A percentile compares a stretch with the other conserved stretches of the same genome.
Evolutionary conservation across 306 rosid species (phyloP).

Genomic region (Spatholobus suberectus): DNA sequence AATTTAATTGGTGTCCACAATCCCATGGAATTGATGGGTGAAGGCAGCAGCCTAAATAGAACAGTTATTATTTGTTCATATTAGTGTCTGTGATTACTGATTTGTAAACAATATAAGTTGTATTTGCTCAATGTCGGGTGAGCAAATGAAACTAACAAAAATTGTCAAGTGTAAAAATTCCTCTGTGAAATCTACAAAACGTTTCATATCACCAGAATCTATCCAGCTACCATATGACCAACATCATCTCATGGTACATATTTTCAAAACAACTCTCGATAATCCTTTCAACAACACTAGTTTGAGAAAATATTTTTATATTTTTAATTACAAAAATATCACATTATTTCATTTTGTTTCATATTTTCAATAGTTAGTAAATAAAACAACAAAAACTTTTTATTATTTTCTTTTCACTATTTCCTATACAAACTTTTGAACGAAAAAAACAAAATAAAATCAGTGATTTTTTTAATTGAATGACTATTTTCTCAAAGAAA

Average conservation of each 20-base stretch:
- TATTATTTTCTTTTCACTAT: no score
- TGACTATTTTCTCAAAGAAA: background rate
- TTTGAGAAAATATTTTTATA: no score
- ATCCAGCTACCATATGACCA: background rate
- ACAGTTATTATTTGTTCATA: slow-evolving; percentile 39
- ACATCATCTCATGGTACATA: background rate
- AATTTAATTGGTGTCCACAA: slow-evolving; percentile 37
- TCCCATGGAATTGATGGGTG: slow-evolving; percentile 24
- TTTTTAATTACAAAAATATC: background rate
- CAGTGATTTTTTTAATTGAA: background rate
- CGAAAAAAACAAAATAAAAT: no score
- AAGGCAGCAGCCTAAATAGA: slow-evolving; percentile 38
- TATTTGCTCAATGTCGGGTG: background rate
- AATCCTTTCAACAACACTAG: background rate
- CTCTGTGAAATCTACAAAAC: background rate
- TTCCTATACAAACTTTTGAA: no score
- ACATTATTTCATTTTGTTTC: background rate
- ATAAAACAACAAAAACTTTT: no score
- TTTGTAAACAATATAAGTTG: slow-evolving; percentile 21
- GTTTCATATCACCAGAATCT: background rate
- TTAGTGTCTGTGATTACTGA: background rate
- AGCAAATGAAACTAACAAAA: slow-evolving; percentile 22
- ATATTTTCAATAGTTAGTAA: no score
- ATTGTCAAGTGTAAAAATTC: background rate
- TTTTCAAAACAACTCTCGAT: background rate